These are phyloP conservation scores for Mycena filopes DNA, from an alignment of 768 basidiomycete species.

Conservation along the genomic window DNA sequence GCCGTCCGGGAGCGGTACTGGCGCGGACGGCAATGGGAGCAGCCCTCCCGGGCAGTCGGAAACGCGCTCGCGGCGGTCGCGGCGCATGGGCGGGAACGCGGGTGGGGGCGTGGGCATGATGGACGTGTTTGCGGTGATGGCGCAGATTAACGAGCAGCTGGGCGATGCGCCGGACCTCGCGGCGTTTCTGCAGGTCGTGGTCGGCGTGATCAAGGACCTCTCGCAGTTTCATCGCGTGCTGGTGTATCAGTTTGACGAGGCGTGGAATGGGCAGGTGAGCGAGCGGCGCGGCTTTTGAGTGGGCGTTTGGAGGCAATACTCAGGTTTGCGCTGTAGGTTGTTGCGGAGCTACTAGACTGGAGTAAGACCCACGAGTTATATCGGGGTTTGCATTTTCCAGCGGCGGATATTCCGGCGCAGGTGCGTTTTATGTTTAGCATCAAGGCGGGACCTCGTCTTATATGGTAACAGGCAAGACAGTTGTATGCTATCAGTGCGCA, in stretches of 20 bases:
- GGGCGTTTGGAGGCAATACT: too few species aligned
- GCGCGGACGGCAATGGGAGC: too few species aligned
- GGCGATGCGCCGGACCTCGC: slow-evolving; percentile 72
- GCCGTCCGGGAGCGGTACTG: slow-evolving; percentile 10
- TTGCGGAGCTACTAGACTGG: slow-evolving; percentile 86
- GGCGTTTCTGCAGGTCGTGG: slow-evolving; percentile 76
- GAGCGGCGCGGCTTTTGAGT: too few species aligned
- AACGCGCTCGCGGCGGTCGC: slow-evolving; percentile 31
- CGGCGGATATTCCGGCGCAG: slow-evolving; percentile 75
- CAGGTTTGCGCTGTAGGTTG: slow-evolving; percentile 45
- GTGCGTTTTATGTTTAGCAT: slow-evolving; percentile 44
- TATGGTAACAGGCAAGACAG: slow-evolving; percentile 61
- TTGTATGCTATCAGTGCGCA: slow-evolving; percentile 73
- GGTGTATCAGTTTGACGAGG: slow-evolving; percentile 85
- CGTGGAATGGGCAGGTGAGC: slow-evolving; percentile 72
- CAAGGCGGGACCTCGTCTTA: background rate
- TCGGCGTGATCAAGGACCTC: slow-evolving; percentile 78
- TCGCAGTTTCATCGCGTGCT: slow-evolving; percentile 86
- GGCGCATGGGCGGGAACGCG: slow-evolving; percentile 29
- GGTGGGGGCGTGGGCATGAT: slow-evolving; percentile 66
- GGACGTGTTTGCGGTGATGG: slow-evolving; percentile 83
- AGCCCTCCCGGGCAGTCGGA: slow-evolving; percentile 17
- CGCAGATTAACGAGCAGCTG: slow-evolving; percentile 85
- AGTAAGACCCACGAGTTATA: slow-evolving; percentile 77
- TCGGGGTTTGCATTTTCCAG: slow-evolving; percentile 78